These are phyloP conservation scores for Metarhizium robertsii DNA, from an alignment of 2,329 filamentous ascomycete genomes.

Conservation along the genomic window DNA sequence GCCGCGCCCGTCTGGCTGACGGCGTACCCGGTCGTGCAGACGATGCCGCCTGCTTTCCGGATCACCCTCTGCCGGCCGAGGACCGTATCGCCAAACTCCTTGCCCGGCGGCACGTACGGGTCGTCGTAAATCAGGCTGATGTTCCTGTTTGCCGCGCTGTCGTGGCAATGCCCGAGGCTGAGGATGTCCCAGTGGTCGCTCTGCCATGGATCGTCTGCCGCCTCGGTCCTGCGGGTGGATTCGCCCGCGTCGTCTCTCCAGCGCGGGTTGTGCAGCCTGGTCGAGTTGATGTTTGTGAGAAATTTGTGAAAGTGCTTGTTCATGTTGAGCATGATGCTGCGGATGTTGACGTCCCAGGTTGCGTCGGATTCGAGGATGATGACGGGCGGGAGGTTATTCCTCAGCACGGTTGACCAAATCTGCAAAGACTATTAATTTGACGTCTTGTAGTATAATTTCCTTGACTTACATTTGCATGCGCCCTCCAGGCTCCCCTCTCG, in stretches of 20 bases:
- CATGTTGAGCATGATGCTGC: slow-evolving; percentile 13
- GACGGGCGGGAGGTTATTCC: slow-evolving; percentile 11
- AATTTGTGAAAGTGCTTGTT: slow-evolving; percentile 5
- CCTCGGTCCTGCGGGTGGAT: neutral
- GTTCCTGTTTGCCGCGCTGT: neutral
- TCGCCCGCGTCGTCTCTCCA: neutral
- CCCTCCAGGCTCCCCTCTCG: slow-evolving; percentile 17
- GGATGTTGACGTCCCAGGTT: slow-evolving; percentile 17
- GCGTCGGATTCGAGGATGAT: slow-evolving; percentile 20
- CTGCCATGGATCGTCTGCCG: neutral
- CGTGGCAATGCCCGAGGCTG: neutral
- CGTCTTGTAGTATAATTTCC: no score
- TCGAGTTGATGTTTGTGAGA: neutral
- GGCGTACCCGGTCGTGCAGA: slow-evolving; percentile 18
- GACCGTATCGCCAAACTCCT: slow-evolving; percentile 9
- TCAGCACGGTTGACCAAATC: slow-evolving; percentile 18
- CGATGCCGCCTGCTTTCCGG: slow-evolving; percentile 12
- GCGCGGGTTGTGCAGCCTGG: neutral
- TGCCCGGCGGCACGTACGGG: slow-evolving; percentile 7
- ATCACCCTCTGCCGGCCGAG: slow-evolving; percentile 15
- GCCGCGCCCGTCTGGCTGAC: slow-evolving; percentile 17
- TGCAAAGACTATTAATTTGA: neutral
- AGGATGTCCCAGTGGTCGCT: neutral
- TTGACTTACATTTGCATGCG: slow-evolving; percentile 17
- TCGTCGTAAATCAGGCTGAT: slow-evolving; percentile 10